Evolutionary conservation across 2,329 filamentous ascomycete genomes (phyloP).

Genomic region (Calonectria pseudoturangicola): DNA sequence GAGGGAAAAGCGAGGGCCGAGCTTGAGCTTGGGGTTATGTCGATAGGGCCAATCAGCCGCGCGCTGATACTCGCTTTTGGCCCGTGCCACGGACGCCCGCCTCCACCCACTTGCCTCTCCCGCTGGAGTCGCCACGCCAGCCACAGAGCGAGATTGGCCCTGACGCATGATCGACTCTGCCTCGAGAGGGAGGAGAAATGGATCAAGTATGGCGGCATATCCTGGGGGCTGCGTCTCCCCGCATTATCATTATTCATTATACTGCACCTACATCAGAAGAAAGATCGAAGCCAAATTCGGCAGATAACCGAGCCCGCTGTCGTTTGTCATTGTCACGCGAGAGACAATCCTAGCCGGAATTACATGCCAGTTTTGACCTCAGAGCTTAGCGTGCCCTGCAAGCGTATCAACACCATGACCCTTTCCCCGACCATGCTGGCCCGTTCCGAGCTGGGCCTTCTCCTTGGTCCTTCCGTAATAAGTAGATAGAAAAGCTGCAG

Average conservation of each 20-base stretch:
- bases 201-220: no score
- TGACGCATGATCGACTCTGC: neutral
- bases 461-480: slow-evolving; percentile 5
- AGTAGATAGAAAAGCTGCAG: neutral
- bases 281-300: neutral
- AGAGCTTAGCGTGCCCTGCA: neutral
- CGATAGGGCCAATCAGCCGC: neutral
- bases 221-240: no score
- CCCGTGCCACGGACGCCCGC: neutral
- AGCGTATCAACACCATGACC: neutral
- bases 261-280: no score
- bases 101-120: slow-evolving; percentile 2
- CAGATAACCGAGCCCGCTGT: neutral
- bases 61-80: neutral
- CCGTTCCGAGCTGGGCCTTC: neutral
- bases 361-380: slow-evolving; percentile 1
- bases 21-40: no score
- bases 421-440: neutral
- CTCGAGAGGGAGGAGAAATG: no score
- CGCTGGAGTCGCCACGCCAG: no score
- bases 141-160: neutral
- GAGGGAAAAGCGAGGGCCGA: neutral
- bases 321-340: no score
- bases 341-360: neutral
- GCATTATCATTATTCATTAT: no score